Conservation (phyloP, 306 rosid genomes). For the Hylodesmum podocarpum region DNA sequence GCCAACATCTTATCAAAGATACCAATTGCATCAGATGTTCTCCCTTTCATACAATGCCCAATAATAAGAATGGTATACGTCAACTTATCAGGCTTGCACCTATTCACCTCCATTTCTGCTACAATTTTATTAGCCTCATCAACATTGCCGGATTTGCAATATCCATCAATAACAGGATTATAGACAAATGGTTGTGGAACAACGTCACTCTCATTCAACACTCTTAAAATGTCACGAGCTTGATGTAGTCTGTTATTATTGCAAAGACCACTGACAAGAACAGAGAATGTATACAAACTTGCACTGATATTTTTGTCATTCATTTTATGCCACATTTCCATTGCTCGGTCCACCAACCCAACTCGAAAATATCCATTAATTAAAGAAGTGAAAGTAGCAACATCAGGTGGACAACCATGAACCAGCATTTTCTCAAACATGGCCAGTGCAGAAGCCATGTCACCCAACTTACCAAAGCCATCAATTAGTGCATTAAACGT, state of each 20-base stretch:
- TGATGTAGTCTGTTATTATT: not conserved
- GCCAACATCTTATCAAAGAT: not conserved
- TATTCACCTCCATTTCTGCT: not conserved
- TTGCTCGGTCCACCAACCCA: not conserved
- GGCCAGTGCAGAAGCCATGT: not conserved
- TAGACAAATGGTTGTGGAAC: not conserved
- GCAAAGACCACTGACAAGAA: slow-evolving; percentile 7
- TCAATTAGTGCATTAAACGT: not conserved
- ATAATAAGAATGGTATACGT: slow-evolving; percentile 11
- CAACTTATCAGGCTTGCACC: slow-evolving; percentile 10
- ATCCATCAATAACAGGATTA: slow-evolving; percentile 12
- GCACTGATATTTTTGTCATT: not conserved
- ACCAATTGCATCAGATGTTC: not conserved
- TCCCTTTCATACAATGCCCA: slow-evolving; percentile 21
- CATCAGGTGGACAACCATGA: not conserved
- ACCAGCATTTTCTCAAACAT: not conserved
- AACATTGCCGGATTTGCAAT: not conserved
- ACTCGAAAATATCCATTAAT: slow-evolving; percentile 1
- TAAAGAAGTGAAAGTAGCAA: not conserved
- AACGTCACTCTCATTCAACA: not conserved
- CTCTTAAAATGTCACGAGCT: not conserved
- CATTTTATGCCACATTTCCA: slow-evolving; percentile 4
- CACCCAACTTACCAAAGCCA: slow-evolving; percentile 2
- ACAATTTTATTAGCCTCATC: slow-evolving; percentile 3
- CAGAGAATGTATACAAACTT: not conserved